Conservation (phyloP, 192 early-diverging fungal genomes). For the Jimgerdemannia lactiflua region DNA sequence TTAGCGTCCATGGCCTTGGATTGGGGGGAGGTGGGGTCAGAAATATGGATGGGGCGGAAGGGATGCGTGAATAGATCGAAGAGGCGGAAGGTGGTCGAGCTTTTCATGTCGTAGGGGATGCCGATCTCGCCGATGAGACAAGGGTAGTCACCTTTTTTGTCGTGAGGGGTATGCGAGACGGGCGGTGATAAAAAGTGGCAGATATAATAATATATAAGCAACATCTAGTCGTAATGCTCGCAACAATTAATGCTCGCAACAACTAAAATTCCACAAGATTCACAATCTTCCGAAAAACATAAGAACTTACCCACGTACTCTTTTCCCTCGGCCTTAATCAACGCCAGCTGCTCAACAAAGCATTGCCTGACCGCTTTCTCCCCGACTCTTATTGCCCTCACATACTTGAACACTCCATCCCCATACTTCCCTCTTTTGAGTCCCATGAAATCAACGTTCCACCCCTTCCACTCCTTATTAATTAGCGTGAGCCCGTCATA, state of each 20-base stretch:
- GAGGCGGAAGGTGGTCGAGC: not conserved
- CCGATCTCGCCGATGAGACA: conserved; percentile 50
- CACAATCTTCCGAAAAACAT: not conserved
- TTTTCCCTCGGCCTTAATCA: conserved; percentile 43
- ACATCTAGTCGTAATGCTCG: too few species aligned
- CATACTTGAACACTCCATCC: conserved; percentile 31
- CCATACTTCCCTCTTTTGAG: conserved; percentile 53
- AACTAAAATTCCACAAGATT: too few species aligned
- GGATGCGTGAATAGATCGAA: conserved; percentile 20
- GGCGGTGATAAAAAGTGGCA: too few species aligned
- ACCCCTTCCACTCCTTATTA: conserved; percentile 56
- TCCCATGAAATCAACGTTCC: conserved; percentile 53
- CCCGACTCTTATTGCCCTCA: conserved; percentile 46
- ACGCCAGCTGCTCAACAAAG: conserved; percentile 43
- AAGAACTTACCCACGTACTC: conserved; percentile 29
- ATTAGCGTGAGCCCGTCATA: conserved; percentile 59
- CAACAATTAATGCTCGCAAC: too few species aligned
- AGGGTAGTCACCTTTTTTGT: conserved; percentile 24
- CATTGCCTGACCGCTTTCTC: conserved; percentile 49
- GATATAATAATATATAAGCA: too few species aligned
- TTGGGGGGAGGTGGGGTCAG: conserved; percentile 33
- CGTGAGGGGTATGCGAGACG: too few species aligned
- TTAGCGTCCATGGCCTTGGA: conserved; percentile 56
- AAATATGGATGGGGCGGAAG: conserved; percentile 9
- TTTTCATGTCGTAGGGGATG: conserved; percentile 52